These are phyloP conservation scores for Kodamaea arcana DNA, from an alignment of 1,139 yeast species.

Conservation along the genomic window DNA sequence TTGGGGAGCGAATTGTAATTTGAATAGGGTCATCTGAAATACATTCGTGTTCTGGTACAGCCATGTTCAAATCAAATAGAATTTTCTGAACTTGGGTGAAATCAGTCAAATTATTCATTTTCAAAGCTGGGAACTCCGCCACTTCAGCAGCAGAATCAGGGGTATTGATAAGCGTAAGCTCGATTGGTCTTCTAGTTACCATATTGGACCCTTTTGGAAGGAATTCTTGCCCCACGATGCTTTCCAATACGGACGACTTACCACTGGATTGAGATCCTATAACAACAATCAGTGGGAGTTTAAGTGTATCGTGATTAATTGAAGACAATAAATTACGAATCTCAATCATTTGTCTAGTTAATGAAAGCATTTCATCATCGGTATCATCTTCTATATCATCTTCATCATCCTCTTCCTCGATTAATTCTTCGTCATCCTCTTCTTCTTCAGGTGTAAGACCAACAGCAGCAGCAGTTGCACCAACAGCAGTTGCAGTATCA, in stretches of 20 bases:
- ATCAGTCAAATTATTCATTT: slow-evolving; percentile 76
- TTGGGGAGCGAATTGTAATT: slow-evolving; percentile 83
- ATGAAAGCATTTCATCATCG: slow-evolving; percentile 73
- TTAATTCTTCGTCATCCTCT: slow-evolving; percentile 27
- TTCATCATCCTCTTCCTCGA: slow-evolving; percentile 34
- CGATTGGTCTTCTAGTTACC: slow-evolving; percentile 96
- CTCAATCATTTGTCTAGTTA: slow-evolving; percentile 96
- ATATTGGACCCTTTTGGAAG: slow-evolving; percentile 91
- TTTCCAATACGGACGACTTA: slow-evolving; percentile 87
- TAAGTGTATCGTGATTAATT: slow-evolving; percentile 76
- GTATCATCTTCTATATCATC: slow-evolving; percentile 49
- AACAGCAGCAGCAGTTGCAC: slow-evolving; percentile 47
- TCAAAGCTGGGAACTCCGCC: slow-evolving; percentile 92
- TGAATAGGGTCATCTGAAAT: slow-evolving; percentile 91
- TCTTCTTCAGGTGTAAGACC: slow-evolving; percentile 34
- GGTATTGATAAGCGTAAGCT: slow-evolving; percentile 83
- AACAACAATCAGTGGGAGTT: slow-evolving; percentile 91
- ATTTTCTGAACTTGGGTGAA: slow-evolving; percentile 84
- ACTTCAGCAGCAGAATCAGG: slow-evolving; percentile 79
- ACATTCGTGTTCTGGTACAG: slow-evolving; percentile 82
- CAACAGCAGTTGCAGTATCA: slow-evolving; percentile 38
- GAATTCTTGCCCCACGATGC: slow-evolving; percentile 92
- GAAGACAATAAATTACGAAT: slow-evolving; percentile 74
- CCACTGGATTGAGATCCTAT: slow-evolving; percentile 98
- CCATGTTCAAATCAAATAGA: slow-evolving; percentile 81